Evolutionary conservation across 345 rosid species (phyloP), one percentile per base, ranked within the genome.

Genomic region (Ceriops zippeliana): DNA sequence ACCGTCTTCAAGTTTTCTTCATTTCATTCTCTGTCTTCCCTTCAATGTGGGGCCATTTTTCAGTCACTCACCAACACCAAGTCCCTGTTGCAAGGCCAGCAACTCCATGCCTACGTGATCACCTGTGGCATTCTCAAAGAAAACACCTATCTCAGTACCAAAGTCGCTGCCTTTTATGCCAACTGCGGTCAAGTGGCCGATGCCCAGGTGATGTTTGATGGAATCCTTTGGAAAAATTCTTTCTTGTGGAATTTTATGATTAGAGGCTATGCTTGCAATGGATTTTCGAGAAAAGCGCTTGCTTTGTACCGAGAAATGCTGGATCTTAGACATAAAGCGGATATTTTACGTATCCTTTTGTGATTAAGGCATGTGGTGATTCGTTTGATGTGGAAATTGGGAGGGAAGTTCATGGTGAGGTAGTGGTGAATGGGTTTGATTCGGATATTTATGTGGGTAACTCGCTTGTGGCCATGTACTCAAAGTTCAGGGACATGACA

Each of bases 241-340:
- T 77, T 74, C 67, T 71, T 69, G 68, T 72, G 84, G 75, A 69
- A 75, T 58, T 75, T 62, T 26, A 46, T 72, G 75, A 72, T 81
- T 47, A 57, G 73, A 63, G 79, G 80, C 5, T 78, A 72, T 37
- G 78, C 75, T 26, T 64, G 70, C 26, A 24, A 63, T 28, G 79
- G 72, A 5, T 22, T 35, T 24, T 35, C 67, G 27, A n/a, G 26
- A 42, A 68, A 57, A 49, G 76, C 76, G 17, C 70, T 78, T 7
- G 67, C n/a, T 34, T 65, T 74, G 65, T 66, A 52, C 38, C 57
- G 68, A 5, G 72, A 71, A 34, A 74, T 77, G 81, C 26, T 20
- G 5, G 13, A 53, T 24, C 64, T 57, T 13, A 80, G 72, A 16
- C 69, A 22, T 24, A 63, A 51, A 30, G 49, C 75, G 5, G 79